Evolutionary conservation across 257 asterid species (phyloP).

Genomic region (Solanum chiquidenum): DNA sequence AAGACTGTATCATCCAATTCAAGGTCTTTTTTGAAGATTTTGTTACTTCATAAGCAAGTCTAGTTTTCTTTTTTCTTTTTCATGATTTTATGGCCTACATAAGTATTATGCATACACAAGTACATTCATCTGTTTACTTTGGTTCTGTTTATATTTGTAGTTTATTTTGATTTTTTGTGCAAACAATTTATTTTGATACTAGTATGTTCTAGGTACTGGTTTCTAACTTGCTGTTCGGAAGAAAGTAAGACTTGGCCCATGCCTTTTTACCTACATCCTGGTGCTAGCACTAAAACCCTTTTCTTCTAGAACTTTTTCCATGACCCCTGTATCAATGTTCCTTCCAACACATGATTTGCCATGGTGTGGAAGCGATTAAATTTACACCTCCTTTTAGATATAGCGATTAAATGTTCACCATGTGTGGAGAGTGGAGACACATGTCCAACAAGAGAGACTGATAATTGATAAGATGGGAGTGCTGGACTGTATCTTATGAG

Average conservation of each 20-base stretch:
- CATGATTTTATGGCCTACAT: neutral
- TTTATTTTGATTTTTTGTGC: neutral
- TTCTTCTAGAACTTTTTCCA: neutral
- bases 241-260: neutral
- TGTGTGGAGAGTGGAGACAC: neutral
- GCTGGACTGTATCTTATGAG: neutral
- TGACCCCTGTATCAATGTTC: neutral
- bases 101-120: neutral
- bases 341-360: neutral
- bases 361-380: neutral
- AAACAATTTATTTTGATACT: neutral
- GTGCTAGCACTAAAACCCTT: neutral
- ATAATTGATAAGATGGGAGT: neutral
- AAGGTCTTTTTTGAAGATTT: slow-evolving; percentile 41
- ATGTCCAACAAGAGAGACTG: neutral
- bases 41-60: neutral
- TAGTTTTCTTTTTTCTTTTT: neutral
- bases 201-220: neutral
- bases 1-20: slow-evolving; percentile 71
- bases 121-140: neutral
- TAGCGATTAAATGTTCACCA: neutral
- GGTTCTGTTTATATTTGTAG: neutral
- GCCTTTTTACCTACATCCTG: neutral
- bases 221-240: neutral
- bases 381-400: neutral